These are phyloP conservation scores for Floccularia luteovirens DNA, from an alignment of 768 basidiomycete genomes.

Conservation along the genomic window DNA sequence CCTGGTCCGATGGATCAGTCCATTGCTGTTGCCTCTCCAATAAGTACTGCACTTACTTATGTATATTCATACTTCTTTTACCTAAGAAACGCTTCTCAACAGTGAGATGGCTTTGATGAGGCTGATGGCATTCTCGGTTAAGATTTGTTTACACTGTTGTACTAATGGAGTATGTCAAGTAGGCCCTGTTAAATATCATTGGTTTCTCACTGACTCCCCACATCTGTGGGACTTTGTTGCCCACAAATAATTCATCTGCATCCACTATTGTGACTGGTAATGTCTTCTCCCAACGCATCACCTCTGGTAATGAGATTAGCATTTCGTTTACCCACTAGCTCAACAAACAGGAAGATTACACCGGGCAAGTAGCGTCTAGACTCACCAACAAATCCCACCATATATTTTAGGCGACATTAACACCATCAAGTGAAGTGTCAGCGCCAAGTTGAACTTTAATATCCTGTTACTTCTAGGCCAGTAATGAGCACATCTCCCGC, in stretches of 20 bases:
- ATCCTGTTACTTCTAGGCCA: slow-evolving; percentile 29
- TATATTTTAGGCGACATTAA: too few species aligned
- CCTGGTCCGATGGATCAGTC: too few species aligned
- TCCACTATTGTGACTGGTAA: slow-evolving; percentile 48
- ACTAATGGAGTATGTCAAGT: slow-evolving; percentile 13
- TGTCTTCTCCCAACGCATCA: slow-evolving; percentile 26
- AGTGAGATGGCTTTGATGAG: slow-evolving; percentile 35
- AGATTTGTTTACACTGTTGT: slow-evolving; percentile 6
- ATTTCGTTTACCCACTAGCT: slow-evolving; percentile 32
- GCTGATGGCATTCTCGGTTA: slow-evolving; percentile 65
- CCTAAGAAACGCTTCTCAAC: background rate
- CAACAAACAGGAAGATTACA: slow-evolving; percentile 35
- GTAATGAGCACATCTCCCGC: slow-evolving; percentile 40
- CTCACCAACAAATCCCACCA: slow-evolving; percentile 1
- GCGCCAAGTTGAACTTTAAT: too few species aligned
- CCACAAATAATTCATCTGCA: slow-evolving; percentile 14
- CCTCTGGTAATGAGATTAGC: slow-evolving; percentile 26
- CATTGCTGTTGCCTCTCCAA: slow-evolving; percentile 50
- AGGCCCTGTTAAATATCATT: background rate
- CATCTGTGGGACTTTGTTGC: slow-evolving; percentile 18
- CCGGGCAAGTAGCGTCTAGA: slow-evolving; percentile 25
- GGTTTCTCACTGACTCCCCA: background rate
- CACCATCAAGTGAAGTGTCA: too few species aligned
- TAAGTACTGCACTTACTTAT: too few species aligned
- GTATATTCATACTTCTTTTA: background rate